phyloP scores from a whole-genome alignment of 495 filamentous ascomycete genomes.

The Podospora sp. region DNA sequence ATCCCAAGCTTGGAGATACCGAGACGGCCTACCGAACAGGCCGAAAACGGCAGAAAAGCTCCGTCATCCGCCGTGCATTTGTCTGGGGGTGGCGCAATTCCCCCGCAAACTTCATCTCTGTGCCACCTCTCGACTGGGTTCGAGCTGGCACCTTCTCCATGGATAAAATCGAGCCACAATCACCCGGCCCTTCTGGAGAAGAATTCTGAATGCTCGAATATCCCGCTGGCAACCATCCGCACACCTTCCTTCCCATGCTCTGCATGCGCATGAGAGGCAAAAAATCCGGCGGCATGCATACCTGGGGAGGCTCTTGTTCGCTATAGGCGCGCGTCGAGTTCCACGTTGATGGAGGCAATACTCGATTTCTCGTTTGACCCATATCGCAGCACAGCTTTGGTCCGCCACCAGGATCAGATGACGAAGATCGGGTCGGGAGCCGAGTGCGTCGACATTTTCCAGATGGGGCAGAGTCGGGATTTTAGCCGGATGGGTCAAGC shows the following conservation, averaged over 20 bases:
- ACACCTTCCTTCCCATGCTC: too few relatives aligned
- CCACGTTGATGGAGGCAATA: not conserved
- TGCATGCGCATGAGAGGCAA: too few relatives aligned
- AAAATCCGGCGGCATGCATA: not conserved
- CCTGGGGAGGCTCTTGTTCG: not conserved
- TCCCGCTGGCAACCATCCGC: too few relatives aligned
- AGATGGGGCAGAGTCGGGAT: not conserved
- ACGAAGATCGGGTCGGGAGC: not conserved
- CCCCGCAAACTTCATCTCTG: constrained; percentile 8
- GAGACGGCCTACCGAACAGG: not conserved
- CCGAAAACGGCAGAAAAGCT: constrained; percentile 9
- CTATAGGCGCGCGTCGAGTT: not conserved
- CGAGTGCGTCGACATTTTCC: not conserved
- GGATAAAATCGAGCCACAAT: constrained; percentile 7
- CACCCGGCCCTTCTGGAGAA: not conserved
- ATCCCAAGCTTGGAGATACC: not conserved
- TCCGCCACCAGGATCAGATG: not conserved
- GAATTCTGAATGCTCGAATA: not conserved
- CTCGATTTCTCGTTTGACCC: not conserved
- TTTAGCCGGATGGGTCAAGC: not conserved
- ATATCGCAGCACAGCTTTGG: not conserved
- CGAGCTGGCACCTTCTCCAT: constrained; percentile 4
- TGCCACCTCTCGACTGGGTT: not conserved
- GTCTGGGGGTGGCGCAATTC: constrained; percentile 1
- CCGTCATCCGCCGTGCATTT: not conserved